A percentile compares a stretch with the other conserved stretches of the same genome.
These are phyloP conservation scores for Xerocomus minutiporus DNA, from an alignment of 1,284 basidiomycete genomes.

Conservation along the genomic window DNA sequence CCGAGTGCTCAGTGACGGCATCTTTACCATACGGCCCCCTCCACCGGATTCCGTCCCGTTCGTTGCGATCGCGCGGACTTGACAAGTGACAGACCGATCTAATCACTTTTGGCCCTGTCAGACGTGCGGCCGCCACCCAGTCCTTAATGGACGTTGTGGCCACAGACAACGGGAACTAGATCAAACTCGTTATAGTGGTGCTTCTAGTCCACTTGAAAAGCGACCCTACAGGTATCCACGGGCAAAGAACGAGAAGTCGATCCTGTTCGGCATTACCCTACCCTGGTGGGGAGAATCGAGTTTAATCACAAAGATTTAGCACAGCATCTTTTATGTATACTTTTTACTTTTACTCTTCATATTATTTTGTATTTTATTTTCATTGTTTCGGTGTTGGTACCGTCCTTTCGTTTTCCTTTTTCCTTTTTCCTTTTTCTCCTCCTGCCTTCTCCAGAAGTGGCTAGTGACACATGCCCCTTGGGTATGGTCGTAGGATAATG, in stretches of 20 bases:
- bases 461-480: constrained; percentile 22
- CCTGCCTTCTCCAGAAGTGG: constrained; percentile 5
- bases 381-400: background rate
- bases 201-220: constrained; percentile 8
- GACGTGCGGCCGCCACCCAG: constrained; percentile 21
- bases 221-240: constrained; percentile 8
- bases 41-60: constrained; percentile 34
- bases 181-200: constrained; percentile 11
- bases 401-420: constrained; percentile 1
- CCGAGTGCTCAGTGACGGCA: constrained; percentile 29
- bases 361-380: constrained; percentile 1
- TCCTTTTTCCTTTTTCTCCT: constrained; percentile 1
- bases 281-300: constrained; percentile 12
- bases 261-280: constrained; percentile 22
- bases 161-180: constrained; percentile 7
- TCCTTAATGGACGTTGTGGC: constrained; percentile 5
- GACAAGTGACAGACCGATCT: constrained; percentile 20
- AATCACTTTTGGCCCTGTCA: constrained; percentile 21
- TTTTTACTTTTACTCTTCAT: background rate
- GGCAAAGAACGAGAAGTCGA: constrained; percentile 15
- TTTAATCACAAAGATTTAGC: constrained; percentile 21
- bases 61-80: constrained; percentile 30
- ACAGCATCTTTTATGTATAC: constrained; percentile 8
- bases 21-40: constrained; percentile 32
- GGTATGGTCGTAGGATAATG: constrained; percentile 27